Percentiles rank a stretch among this genome's conserved stretches.
Conservation (phyloP, 169 alveolate genomes). For the Perkinsus olseni region DNA sequence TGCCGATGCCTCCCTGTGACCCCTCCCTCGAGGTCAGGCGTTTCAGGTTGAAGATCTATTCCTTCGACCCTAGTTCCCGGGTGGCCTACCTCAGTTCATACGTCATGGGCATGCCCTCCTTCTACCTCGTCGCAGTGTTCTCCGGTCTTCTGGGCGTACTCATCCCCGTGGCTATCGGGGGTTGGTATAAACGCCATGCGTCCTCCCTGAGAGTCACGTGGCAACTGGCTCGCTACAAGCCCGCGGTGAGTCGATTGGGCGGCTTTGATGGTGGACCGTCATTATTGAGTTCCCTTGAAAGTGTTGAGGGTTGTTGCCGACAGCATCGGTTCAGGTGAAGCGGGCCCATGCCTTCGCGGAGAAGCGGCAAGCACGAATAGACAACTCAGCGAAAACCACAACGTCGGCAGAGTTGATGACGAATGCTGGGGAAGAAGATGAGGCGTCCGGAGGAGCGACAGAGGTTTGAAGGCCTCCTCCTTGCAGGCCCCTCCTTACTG, state of each 20-base stretch:
- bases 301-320: too few species aligned
- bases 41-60: not conserved
- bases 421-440: not conserved
- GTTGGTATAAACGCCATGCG: not conserved
- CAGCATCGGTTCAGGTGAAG: not conserved
- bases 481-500: not conserved
- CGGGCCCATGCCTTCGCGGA: not conserved
- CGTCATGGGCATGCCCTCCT: not conserved
- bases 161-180: not conserved
- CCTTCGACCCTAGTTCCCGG: not conserved
- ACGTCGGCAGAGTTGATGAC: not conserved
- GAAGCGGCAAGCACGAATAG: not conserved
- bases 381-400: not conserved
- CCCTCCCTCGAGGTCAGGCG: not conserved
- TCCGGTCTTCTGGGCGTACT: not conserved
- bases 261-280: too few species aligned
- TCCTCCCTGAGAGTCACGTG: not conserved
- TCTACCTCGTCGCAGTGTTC: not conserved
- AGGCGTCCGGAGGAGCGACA: not conserved
- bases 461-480: not conserved
- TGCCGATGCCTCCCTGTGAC: not conserved
- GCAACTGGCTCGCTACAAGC: not conserved
- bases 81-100: not conserved
- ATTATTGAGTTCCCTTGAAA: too few species aligned
- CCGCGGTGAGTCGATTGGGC: not conserved